Evolutionary conservation across 495 filamentous ascomycete genomes (phyloP), one percentile per base, ranked within the genome.

Genomic region (Eremomyces bilateralis): DNA sequence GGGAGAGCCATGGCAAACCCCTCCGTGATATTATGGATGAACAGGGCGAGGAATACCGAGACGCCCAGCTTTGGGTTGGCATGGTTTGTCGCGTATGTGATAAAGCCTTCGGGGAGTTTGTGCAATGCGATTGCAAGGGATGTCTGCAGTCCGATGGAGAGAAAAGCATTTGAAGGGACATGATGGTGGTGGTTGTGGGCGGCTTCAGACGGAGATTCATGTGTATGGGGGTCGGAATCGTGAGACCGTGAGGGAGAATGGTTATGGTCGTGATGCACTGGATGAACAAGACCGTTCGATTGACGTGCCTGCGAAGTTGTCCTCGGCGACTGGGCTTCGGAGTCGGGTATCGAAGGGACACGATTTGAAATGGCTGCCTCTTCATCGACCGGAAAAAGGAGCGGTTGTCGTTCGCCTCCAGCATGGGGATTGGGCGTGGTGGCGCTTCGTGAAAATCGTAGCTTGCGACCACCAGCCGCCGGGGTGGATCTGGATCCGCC

Each of bases 41-140:
- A 93, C 2, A 97, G 67, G 1, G 88, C 88, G 44, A 95, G 64
- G 59, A 97, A 97, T 21, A 97, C 79, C 22, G 80, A 72, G 46
- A 91, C 65, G 10, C 90, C 88, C 2, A 97, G 71, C 1, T 61
- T 58, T 0, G 88, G 82, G 47, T 76, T 93, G 20, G 81, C 90
- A 42, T 97, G 90, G 53, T 95, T 97, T 10, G 88, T 94, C 5
- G 88, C 85, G 52, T 88, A 97, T 20, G 90, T 97, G 38, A 97
- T 94, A 56, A 97, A 95, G 19, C 88, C 88, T 55, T 97, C 88
- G 3, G 90, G 88, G 15, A 94, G 73, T 51, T 97, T 97, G 58
- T 97, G 88, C 1, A 97, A 58, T 5, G 88, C 81, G 46, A 97
- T 95, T 29, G 88, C 90, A 33, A 92, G 70, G 5, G 77, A 79